phyloP scores from a whole-genome alignment of 2,329 filamentous ascomycete genomes.

The Botrytis medusae region DNA sequence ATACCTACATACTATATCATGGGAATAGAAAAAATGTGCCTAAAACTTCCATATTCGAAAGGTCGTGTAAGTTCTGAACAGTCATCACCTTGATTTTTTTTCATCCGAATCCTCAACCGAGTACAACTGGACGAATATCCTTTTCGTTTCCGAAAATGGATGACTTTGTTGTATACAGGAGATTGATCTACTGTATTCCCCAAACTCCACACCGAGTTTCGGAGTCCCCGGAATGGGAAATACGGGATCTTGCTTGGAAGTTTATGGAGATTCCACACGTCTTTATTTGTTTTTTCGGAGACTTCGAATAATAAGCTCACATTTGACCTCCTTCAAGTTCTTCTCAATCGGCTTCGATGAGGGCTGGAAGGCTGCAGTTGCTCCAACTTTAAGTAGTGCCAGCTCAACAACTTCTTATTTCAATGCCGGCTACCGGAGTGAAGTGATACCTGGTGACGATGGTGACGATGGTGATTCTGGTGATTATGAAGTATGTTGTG shows the following conservation, averaged over 20 bases:
- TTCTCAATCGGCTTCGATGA: not conserved
- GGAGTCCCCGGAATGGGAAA: not conserved
- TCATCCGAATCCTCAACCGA: not conserved
- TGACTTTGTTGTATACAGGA: not conserved
- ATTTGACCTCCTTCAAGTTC: not conserved
- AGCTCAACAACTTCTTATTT: not conserved
- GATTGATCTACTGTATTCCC: not conserved
- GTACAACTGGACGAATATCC: not conserved
- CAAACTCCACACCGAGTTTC: not conserved
- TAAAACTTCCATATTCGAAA: not conserved
- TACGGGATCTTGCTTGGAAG: too few species aligned
- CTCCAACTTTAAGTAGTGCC: not conserved
- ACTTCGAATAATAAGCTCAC: not conserved
- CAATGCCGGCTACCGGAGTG: not conserved
- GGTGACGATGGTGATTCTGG: not conserved
- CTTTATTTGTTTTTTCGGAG: not conserved
- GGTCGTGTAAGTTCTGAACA: not conserved
- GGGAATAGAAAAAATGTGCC: slow-evolving; percentile 38
- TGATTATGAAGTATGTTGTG: not conserved
- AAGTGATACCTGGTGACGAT: slow-evolving; percentile 12
- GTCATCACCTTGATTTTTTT: not conserved
- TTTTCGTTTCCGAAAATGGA: not conserved
- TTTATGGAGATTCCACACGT: not conserved
- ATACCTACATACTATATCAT: not conserved
- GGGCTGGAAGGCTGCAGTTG: not conserved